Conservation (phyloP, 2,329 filamentous ascomycete species). For the Botrytis tulipae region DNA sequence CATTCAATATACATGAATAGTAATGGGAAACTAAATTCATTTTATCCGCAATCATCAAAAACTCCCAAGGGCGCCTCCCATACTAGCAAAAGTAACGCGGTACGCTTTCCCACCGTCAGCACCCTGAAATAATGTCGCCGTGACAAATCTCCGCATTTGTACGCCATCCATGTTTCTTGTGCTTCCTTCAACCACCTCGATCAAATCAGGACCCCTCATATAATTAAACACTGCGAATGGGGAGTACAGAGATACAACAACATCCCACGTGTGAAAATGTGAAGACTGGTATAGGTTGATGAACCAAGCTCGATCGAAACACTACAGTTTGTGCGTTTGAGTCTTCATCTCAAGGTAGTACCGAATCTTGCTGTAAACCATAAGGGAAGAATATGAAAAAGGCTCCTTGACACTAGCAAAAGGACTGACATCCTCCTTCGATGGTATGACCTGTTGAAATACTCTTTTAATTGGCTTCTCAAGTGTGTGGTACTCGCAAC, state of each 20-base stretch:
- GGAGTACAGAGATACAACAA: not conserved
- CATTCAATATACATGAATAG: not conserved
- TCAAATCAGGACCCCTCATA: not conserved
- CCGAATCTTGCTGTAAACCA: not conserved
- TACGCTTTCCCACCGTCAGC: not conserved
- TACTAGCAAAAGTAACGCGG: not conserved
- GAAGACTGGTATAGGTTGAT: conserved; percentile 6
- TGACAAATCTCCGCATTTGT: conserved; percentile 6
- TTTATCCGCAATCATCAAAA: conserved; percentile 2
- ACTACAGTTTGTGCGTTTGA: not conserved
- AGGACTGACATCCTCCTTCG: not conserved
- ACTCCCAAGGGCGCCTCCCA: not conserved
- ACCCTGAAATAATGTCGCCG: not conserved
- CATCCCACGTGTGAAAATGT: not conserved
- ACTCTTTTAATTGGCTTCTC: not conserved
- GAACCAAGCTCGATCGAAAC: not conserved
- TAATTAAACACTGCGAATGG: not conserved
- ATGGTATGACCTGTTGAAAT: not conserved
- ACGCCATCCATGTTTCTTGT: not conserved
- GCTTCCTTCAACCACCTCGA: not conserved
- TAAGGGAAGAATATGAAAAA: not conserved
- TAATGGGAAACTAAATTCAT: not conserved
- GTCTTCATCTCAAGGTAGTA: not conserved
- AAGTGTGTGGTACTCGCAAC: not conserved
- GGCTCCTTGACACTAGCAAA: not conserved